Evolutionary conservation across 306 rosid species (phyloP).

Genomic region (Pachyrhizus erosus): DNA sequence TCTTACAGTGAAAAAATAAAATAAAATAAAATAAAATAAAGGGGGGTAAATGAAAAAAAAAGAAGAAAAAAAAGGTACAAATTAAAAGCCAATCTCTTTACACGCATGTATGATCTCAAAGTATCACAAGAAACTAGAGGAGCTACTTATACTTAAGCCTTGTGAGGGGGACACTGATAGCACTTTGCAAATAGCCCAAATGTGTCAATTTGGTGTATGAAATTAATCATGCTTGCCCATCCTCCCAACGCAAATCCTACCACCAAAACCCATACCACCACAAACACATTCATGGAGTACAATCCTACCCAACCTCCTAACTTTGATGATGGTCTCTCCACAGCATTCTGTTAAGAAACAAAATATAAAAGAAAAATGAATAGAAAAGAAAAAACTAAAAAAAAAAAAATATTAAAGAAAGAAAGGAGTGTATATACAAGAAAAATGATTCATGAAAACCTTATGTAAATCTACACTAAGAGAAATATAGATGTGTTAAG

Average conservation of each 20-base stretch:
- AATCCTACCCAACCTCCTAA: constrained; percentile 92
- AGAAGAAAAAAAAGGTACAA: constrained; percentile 24
- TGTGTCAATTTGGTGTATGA: constrained; percentile 73
- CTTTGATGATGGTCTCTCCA: constrained; percentile 83
- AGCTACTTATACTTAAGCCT: constrained; percentile 61
- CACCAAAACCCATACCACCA: constrained; percentile 89
- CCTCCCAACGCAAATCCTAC: constrained; percentile 99
- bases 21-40: constrained; percentile 36
- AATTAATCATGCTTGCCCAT: constrained; percentile 95
- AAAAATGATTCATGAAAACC: too few species aligned
- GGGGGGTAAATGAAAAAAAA: background rate
- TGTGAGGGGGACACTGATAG: constrained; percentile 91
- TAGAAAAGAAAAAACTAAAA: background rate
- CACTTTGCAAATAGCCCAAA: constrained; percentile 92
- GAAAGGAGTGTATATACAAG: too few species aligned
- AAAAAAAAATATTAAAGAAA: too few species aligned
- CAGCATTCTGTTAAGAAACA: constrained; percentile 72
- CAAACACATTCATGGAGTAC: constrained; percentile 76
- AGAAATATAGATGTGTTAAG: too few species aligned
- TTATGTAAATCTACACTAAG: too few species aligned
- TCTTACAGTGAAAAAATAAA: constrained; percentile 47
- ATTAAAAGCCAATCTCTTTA: constrained; percentile 74
- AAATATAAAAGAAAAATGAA: background rate
- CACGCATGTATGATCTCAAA: constrained; percentile 60
- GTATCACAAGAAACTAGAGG: constrained; percentile 42